A percentile compares a stretch with the other conserved stretches of the same genome.
Conservation (phyloP, 495 filamentous ascomycete genomes). For the Cercophora sp. region DNA sequence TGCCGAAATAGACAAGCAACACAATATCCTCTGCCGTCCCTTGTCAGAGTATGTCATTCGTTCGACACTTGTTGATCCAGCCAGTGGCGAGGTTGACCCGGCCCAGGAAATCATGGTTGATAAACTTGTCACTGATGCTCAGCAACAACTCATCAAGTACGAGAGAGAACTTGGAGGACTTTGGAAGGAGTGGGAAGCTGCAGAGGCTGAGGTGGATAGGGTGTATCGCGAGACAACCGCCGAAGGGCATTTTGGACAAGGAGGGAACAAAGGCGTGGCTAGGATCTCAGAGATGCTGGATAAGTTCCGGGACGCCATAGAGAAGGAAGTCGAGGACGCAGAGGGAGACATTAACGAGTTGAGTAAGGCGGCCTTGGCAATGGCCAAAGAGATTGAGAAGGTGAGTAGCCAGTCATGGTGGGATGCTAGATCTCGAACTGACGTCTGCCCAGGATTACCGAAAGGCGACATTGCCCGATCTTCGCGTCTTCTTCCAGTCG, state of each 20-base stretch:
- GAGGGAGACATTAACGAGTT: constrained; percentile 13
- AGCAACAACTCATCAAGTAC: constrained; percentile 19
- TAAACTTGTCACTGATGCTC: constrained; percentile 17
- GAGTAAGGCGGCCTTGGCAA: constrained; percentile 11
- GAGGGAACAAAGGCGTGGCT: constrained; percentile 1
- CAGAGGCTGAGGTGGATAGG: constrained; percentile 26
- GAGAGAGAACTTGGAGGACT: constrained; percentile 20
- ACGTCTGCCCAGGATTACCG: constrained; percentile 16
- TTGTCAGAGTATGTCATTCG: constrained; percentile 13
- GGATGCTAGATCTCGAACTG: background rate
- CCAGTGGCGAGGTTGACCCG: constrained; percentile 3
- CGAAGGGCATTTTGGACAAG: background rate
- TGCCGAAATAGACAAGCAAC: constrained; percentile 8
- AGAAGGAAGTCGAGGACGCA: constrained; percentile 15
- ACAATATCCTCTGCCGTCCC: constrained; percentile 7
- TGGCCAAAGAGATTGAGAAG: constrained; percentile 22
- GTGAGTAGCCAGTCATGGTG: constrained; percentile 4
- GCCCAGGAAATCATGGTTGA: constrained; percentile 21
- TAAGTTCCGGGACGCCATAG: constrained; percentile 9
- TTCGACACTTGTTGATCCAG: constrained; percentile 7
- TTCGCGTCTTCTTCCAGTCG: constrained; percentile 18
- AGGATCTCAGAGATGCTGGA: constrained; percentile 2
- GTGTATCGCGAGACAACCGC: constrained; percentile 9
- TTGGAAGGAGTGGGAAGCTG: constrained; percentile 18
- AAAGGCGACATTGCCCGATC: constrained; percentile 16